Base-by-base conservation (phyloP, 1,139 yeast genomes). In the Pichia terricola region DNA sequence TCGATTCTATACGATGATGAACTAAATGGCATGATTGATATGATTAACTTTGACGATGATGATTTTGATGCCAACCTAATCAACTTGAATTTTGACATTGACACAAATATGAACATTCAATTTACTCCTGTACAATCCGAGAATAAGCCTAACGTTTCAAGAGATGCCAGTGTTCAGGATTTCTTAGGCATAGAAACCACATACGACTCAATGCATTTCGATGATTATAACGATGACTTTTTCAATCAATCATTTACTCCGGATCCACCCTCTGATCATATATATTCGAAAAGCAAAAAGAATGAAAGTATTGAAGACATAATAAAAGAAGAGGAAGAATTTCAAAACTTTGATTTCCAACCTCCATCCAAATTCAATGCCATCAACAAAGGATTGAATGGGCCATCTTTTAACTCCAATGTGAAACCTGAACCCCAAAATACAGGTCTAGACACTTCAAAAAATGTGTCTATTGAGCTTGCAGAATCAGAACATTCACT, bases 11-110 rank as follows among this genome's bases (percentile, higher is more conserved):
- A 38, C 32, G 40, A 34, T 25, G 50, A 50, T 4, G 76, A 72
- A 39, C 60, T 73, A 27, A 68, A 72, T 65, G 88, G 81, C 53
- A 77, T 81, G 53, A 75, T 81, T 38, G 81, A 79, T 49, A 75
- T 75, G 56, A 77, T 82, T 41, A 79, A 81, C 57, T 77, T 80
- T 53, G 71, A 63, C 9, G 53, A 49, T 26, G 42, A 46, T 37
- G 51, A 50, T 4, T 44, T 47, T 35, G 49, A 52, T n/a, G 40
- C 51, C 25, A 47, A 45, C 22, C 53, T 53, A 1, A 40, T 52
- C 25, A 47, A 45, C 22, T 53, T 53, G 1, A 45, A 42, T 30
- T 51, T 59, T 37, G 52, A 59, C 41, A 52, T 59, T 22, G 52
- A 54, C 43, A 55, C 54, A 33, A 45, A 47, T 30, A 39, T 57